Conservation (phyloP, 202 grass and related monocot species). For the Zizania palustris region DNA sequence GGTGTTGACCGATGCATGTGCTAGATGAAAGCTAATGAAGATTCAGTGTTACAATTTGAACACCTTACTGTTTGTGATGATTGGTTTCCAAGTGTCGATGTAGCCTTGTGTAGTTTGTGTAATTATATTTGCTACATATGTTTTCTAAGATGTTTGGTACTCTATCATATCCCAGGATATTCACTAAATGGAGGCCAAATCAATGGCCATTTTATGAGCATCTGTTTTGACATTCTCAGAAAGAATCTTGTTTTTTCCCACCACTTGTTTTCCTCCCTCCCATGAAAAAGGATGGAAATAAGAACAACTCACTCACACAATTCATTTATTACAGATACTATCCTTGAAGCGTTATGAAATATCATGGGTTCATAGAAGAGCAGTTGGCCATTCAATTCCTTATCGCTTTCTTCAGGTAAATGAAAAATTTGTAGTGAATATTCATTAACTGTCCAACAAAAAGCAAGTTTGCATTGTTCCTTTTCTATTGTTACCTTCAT, state of each 20-base stretch:
- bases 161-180: conserved; percentile 6
- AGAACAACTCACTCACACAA: conserved; percentile 16
- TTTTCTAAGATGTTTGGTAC: conserved; percentile 29
- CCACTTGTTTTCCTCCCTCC: neutral
- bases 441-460: conserved; percentile 15
- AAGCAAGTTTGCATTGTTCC: conserved; percentile 18
- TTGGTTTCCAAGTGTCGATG: conserved; percentile 1
- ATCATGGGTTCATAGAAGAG: conserved; percentile 92
- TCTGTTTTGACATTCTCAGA: conserved; percentile 19
- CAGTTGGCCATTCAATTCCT: conserved; percentile 81
- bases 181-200: conserved; percentile 9
- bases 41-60: conserved; percentile 2
- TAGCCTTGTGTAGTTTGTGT: conserved; percentile 11
- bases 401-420: conserved; percentile 87
- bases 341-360: conserved; percentile 89
- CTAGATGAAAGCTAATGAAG: conserved; percentile 1
- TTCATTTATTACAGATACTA: conserved; percentile 61
- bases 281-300: neutral
- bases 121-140: conserved; percentile 17
- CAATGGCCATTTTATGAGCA: neutral
- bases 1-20: neutral
- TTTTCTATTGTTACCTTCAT: conserved; percentile 28
- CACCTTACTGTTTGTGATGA: neutral
- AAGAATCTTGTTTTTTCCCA: neutral
- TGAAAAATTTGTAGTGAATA: conserved; percentile 37